These are phyloP conservation scores for Trichoderma sp. DNA, from an alignment of 2,329 filamentous ascomycete species.

Conservation along the genomic window DNA sequence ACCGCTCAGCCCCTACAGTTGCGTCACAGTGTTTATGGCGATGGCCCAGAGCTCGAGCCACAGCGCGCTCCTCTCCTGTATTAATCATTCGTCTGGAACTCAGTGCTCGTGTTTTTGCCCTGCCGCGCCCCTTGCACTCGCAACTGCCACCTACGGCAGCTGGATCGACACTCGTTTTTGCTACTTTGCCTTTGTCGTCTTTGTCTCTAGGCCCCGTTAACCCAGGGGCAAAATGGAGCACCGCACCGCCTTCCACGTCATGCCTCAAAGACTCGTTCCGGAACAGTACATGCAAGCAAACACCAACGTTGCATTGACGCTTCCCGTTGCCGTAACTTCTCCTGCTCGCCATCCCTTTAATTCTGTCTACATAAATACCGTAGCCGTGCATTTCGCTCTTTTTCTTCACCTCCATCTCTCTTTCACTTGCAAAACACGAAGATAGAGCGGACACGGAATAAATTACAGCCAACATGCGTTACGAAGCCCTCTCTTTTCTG, in stretches of 20 bases:
- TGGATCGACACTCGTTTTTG: conserved; percentile 15
- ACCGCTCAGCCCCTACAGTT: background rate
- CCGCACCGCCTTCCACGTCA: conserved; percentile 19
- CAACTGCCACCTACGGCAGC: conserved; percentile 9
- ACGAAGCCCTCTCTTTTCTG: conserved; percentile 19
- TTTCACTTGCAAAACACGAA: background rate
- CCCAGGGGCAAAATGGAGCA: conserved; percentile 19
- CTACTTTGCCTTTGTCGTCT: background rate
- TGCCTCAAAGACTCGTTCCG: conserved; percentile 3
- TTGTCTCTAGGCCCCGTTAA: conserved; percentile 6
- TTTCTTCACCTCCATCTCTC: background rate
- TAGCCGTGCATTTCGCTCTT: background rate
- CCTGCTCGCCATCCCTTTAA: conserved; percentile 3
- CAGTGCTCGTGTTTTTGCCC: background rate
- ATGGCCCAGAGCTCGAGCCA: conserved; percentile 16
- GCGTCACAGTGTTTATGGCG: background rate
- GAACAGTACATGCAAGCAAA: conserved; percentile 3
- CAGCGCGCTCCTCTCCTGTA: background rate
- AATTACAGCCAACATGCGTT: background rate
- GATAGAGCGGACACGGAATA: background rate
- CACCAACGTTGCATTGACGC: conserved; percentile 8
- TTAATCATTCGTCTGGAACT: background rate
- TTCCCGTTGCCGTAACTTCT: conserved; percentile 10
- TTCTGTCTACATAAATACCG: background rate
- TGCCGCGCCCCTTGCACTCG: conserved; percentile 4